Percentiles rank a stretch among this genome's conserved stretches.
Conservation (phyloP, 1,284 basidiomycete species). For the Ganoderma lucidum region DNA sequence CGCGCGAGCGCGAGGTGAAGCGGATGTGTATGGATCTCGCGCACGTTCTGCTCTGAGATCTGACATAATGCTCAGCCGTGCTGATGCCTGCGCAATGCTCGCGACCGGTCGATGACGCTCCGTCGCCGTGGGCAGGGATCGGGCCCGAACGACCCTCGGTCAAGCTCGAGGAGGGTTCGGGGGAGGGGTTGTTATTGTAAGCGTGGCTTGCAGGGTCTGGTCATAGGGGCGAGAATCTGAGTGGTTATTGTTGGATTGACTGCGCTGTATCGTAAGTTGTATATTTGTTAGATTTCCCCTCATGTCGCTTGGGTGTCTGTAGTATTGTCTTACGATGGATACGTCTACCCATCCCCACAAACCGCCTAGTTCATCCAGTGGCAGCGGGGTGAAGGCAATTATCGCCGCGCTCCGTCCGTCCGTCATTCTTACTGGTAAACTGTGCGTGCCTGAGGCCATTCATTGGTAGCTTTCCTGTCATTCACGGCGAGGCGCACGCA, state of each 20-base stretch:
- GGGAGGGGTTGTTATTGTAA: constrained; percentile 19
- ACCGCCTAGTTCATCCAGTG: not conserved
- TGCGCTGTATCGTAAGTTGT: not conserved
- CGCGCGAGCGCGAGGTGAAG: constrained; percentile 69
- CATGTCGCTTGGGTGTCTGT: not conserved
- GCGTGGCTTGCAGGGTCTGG: constrained; percentile 18
- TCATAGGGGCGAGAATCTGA: not conserved
- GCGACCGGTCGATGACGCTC: not conserved
- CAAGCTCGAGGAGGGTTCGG: not conserved
- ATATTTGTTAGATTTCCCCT: not conserved
- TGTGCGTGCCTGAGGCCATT: not conserved
- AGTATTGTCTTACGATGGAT: not conserved
- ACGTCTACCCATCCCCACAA: not conserved
- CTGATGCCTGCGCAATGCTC: not conserved
- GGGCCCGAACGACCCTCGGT: not conserved
- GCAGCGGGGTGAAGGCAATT: not conserved
- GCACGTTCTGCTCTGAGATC: constrained; percentile 59
- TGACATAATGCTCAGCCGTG: constrained; percentile 26
- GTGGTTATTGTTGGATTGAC: not conserved
- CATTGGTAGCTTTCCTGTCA: constrained; percentile 5
- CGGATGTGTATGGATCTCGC: constrained; percentile 63
- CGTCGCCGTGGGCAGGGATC: constrained; percentile 7
- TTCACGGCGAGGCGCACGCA: constrained; percentile 14
- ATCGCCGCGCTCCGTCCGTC: not conserved
- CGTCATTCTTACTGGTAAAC: not conserved